phyloP scores from a whole-genome alignment of 495 filamentous ascomycete genomes.

The Aspergillus conjunctus region DNA sequence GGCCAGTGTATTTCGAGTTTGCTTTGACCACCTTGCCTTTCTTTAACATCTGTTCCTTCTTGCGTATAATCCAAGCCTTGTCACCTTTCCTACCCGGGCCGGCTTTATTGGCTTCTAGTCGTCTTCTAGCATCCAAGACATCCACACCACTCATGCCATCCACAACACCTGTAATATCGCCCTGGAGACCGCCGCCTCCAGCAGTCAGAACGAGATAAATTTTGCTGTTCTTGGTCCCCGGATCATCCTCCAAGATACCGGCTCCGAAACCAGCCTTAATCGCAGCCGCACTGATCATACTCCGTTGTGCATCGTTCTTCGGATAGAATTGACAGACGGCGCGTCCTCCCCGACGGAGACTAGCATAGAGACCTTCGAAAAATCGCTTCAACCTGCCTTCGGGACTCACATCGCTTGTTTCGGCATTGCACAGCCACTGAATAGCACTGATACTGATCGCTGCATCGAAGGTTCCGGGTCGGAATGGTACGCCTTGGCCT shows the following conservation, averaged over 20 bases:
- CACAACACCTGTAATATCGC: conserved; percentile 85
- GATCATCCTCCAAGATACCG: conserved; percentile 91
- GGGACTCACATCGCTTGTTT: conserved; percentile 77
- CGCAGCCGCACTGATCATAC: conserved; percentile 86
- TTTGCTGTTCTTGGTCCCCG: conserved; percentile 92
- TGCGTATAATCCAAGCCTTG: conserved; percentile 87
- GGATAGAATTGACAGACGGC: conserved; percentile 98
- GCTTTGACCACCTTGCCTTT: conserved; percentile 94
- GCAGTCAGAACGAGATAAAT: conserved; percentile 92
- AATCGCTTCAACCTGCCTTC: conserved; percentile 77
- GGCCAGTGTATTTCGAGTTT: conserved; percentile 88
- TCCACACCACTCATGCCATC: conserved; percentile 83
- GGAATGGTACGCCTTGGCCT: conserved; percentile 93
- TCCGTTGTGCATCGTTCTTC: conserved; percentile 87
- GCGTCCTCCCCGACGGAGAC: conserved; percentile 78
- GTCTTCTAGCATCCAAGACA: conserved; percentile 72
- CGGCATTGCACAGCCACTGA: conserved; percentile 97
- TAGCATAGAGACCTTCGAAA: conserved; percentile 88
- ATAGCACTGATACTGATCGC: conserved; percentile 93
- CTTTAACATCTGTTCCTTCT: conserved; percentile 92
- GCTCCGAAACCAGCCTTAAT: conserved; percentile 94
- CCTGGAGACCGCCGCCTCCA: conserved; percentile 71
- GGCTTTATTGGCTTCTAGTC: conserved; percentile 45
- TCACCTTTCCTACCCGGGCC: conserved; percentile 68
- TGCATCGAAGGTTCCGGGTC: conserved; percentile 89